Conservation (phyloP, 768 basidiomycete genomes). For the Dacryopinax spathularia region DNA sequence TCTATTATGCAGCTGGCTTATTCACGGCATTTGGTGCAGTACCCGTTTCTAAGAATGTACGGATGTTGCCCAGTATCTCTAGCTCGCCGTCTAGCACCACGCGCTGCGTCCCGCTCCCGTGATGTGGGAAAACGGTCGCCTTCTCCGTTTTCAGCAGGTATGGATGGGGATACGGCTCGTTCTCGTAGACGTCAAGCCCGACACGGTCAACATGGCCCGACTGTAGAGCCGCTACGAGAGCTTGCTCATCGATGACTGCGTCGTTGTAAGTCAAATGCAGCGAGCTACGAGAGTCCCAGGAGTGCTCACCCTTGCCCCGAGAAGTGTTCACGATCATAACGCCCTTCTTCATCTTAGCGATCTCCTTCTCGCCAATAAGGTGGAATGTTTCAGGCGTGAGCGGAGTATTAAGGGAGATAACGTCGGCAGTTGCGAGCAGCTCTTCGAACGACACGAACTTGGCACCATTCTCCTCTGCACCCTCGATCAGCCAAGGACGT, state of each 20-base stretch:
- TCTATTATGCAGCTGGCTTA: not conserved
- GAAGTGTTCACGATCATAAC: slow-evolving; percentile 23
- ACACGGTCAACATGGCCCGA: slow-evolving; percentile 22
- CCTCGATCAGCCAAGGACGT: not conserved
- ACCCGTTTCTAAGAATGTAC: not conserved
- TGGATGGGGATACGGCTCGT: slow-evolving; percentile 23
- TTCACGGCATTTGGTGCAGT: not conserved
- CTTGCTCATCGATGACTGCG: slow-evolving; percentile 22
- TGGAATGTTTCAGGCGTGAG: slow-evolving; percentile 18
- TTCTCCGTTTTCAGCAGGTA: slow-evolving; percentile 17
- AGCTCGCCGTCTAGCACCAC: not conserved
- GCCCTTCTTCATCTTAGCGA: slow-evolving; percentile 20
- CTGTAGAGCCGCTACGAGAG: slow-evolving; percentile 24
- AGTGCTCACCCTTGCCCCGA: slow-evolving; percentile 17
- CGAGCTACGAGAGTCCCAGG: not conserved
- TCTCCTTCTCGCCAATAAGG: slow-evolving; percentile 14
- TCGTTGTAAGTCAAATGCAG: not conserved
- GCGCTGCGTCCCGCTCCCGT: not conserved
- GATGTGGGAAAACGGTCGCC: slow-evolving; percentile 9
- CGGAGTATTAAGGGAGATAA: slow-evolving; percentile 19
- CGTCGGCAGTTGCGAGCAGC: slow-evolving; percentile 17
- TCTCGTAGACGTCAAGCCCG: slow-evolving; percentile 26
- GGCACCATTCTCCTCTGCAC: slow-evolving; percentile 16
- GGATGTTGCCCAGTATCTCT: not conserved
- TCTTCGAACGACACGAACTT: slow-evolving; percentile 18